Base-by-base conservation (phyloP, 768 basidiomycete species). In the Boletus tylopilopsis region DNA sequence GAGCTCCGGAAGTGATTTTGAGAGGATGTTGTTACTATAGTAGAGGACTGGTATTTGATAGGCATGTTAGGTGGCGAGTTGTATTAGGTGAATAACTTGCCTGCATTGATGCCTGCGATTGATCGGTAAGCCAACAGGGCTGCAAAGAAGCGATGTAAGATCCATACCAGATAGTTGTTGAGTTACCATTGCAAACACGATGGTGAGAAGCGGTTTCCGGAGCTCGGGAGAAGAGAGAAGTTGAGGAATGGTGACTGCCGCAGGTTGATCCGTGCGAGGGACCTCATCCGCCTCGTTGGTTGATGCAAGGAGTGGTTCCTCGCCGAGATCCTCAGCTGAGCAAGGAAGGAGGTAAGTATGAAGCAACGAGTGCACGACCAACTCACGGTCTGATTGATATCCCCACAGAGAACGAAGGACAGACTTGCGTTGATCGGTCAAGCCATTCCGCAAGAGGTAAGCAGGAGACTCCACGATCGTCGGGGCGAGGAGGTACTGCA, bases 11-110 rank as follows among this genome's bases (percentile, higher is more conserved):
- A 96, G 72, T 3, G 90, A 77, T 50, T 80, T 86, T 22, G 84
- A 80, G 22, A 96, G 77, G 56, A 96, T 96, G 41, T 84, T 80
- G 57, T 91, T 94, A 69, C 87, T 90, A 70, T 94, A 95, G 66
- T 93, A 95, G 47, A 95, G 75, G 23, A 95, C 93, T 85, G 63
- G 23, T 24, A 50, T 25, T 24, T 21, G 21, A 45, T 55, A 50
- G 49, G 45, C 32, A 41, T 13, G 4, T 18, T 13, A 43, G 10
- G n/a, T n/a, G 24, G 8, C 23, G 6, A 21, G 42, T 19, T 27
- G 36, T 52, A 32, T 36, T 18, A 18, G 19, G 42, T 5, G 24
- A 41, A 34, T n/a, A 22, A 38, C 58, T 57, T 55, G 81, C 85
- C 79, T 61, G 86, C 87, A 64, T 90, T 91, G 61, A 90, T 84